Base-by-base conservation (phyloP, 2,329 filamentous ascomycete genomes). In the Bipolaris gigantea region DNA sequence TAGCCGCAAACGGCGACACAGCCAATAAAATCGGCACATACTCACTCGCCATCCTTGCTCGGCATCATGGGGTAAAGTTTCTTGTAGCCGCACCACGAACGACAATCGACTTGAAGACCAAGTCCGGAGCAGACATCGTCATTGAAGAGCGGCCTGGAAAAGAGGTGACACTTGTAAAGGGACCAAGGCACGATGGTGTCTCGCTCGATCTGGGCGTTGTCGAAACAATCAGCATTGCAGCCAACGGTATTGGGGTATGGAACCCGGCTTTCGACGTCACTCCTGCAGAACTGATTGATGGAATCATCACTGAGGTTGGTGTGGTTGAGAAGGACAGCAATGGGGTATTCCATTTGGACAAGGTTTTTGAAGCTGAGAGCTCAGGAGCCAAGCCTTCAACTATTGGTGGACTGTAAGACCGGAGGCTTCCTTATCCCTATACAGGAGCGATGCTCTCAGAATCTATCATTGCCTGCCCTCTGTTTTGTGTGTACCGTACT, bases 11-110 rank as follows among this genome's bases (percentile, higher is more conserved):
- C 67, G 94, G 94, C 27, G 94, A 99, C 76, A 97, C 94, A 0
- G 94, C 94, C 51, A 99, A 99, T 79, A 99, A 99, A 80, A 95
- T 99, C 57, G 94, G 94, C 47, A 99, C 94, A 0, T 97, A 99
- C 73, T 84, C 88, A 50, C 83, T 99, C 4, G 92, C 94, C 3
- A 92, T 97, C n/a, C 82, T 96, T 27, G 94, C 94, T 19, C 87
- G 83, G 61, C 81, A 92, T 68, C 94, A 99, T 67, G 89, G 90
- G 16, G 83, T 97, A 68, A 96, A 93, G 74, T 99, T 99, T 72
- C 83, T 99, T 9, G 92, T 99, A 27, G 94, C 94, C 0, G 94
- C 94, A 0, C 94, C 94, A 0, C 89, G 92, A 6, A 99, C 94
- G 2, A 96, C 91, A 52, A 94, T 99, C 63, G 94, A 99, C 70